Conservation (phyloP, 768 basidiomycete species). For the Russula brevipes region DNA sequence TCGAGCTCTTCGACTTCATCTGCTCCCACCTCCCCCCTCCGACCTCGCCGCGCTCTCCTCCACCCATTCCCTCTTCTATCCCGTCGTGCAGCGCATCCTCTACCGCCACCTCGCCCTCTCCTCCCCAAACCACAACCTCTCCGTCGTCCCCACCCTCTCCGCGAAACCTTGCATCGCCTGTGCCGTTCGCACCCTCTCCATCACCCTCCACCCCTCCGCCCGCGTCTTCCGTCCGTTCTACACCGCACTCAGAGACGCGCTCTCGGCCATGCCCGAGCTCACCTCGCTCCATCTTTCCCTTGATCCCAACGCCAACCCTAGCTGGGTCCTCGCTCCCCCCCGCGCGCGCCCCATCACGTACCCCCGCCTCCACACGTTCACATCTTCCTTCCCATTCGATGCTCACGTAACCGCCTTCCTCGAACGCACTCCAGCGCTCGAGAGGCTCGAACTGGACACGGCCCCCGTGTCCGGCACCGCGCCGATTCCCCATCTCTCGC, state of each 20-base stretch:
- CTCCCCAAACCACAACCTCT: slow-evolving; percentile 40
- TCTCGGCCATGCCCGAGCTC: slow-evolving; percentile 58
- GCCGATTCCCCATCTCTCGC: slow-evolving; percentile 28
- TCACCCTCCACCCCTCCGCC: slow-evolving; percentile 44
- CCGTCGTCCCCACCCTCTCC: slow-evolving; percentile 53
- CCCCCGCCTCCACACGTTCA: slow-evolving; percentile 49
- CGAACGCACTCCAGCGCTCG: slow-evolving; percentile 46
- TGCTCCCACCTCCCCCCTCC: slow-evolving; percentile 27
- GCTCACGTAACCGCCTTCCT: slow-evolving; percentile 55
- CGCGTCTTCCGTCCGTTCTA: slow-evolving; percentile 46
- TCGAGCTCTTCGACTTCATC: slow-evolving; percentile 58
- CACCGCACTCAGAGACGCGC: slow-evolving; percentile 44
- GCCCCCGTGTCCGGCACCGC: slow-evolving; percentile 27
- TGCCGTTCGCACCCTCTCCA: slow-evolving; percentile 56
- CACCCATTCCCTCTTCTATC: slow-evolving; percentile 39
- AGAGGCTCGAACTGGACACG: slow-evolving; percentile 52
- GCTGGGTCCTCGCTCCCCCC: slow-evolving; percentile 45
- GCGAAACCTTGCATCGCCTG: slow-evolving; percentile 50
- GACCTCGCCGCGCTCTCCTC: slow-evolving; percentile 50
- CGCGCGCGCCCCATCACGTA: slow-evolving; percentile 33
- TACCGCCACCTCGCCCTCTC: slow-evolving; percentile 54
- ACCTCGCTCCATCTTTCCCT: slow-evolving; percentile 49
- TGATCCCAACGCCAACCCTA: slow-evolving; percentile 37
- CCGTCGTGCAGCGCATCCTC: slow-evolving; percentile 54
- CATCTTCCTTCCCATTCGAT: slow-evolving; percentile 60